Evolutionary conservation across 2,329 filamentous ascomycete genomes (phyloP), one percentile per base, ranked within the genome.

Genomic region (Pseudophaeomoniella oleicola): DNA sequence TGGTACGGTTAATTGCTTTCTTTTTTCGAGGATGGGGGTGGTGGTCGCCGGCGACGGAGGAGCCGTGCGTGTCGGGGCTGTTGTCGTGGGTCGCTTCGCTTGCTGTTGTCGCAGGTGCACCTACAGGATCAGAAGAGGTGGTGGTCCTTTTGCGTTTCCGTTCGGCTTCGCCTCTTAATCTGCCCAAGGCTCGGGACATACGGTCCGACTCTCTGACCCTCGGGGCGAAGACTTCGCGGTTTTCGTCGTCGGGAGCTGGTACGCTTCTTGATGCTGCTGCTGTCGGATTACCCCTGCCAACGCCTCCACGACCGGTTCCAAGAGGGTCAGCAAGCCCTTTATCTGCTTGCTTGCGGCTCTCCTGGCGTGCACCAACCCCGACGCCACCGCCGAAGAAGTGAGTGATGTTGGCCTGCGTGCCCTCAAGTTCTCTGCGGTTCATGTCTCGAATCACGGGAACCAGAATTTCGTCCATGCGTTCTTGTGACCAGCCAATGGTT

Each of bases 401-500:
- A n/a, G 90, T 98, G 45, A 98, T 94, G 48, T 98, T 98, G 40
- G 77, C 78, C 64, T 98, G 90, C 13, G 88, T 96, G 4, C 90
- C 90, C 60, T 96, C 90, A 17, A 75, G 69, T 45, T 84, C 81
- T 29, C 90, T 71, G 3, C 75, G 73, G 54, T 96, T 96, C 82
- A 98, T 93, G 51, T 98, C 90, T 39, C 78, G 72, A 44, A 98
- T 90, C 1, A 98, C 92, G 0, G 90, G 90, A 1, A 98, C 84
- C 2, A 98, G 71, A 2, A 98, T 82, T 57, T 98, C 90, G 50
- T 98, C 90, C 0, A 88, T 96, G 5, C 86, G 70, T 56, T 96
- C 88, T 54, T 81, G 78, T 37, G 69, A 77, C 90, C 90, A 98
- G 0, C 90, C 90, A 46, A 98, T 84, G 2, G 88, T 94, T 1